Evolutionary conservation across 495 filamentous ascomycete species (phyloP), one percentile per base, ranked within the genome.

Genomic region (Xylaria intraflava): DNA sequence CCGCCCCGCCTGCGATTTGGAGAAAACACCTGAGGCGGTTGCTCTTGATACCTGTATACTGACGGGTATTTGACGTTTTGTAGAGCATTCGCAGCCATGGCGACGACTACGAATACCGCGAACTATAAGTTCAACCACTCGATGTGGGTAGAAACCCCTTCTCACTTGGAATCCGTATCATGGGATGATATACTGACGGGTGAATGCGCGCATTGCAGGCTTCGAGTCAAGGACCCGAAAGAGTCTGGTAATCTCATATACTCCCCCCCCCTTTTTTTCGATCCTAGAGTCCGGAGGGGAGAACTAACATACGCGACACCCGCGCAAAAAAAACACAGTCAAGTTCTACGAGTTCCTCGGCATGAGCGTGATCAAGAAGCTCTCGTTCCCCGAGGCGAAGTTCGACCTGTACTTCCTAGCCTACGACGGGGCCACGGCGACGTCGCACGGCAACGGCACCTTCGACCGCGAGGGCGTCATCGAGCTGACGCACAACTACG

Each of bases 401-500:
- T 96, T 96, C 70, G 87, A 90, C 65, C 82, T 95, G 53, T 91
- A 90, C 74, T 90, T 91, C 73, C 78, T 92, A 35, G 85, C 79
- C 41, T 90, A 86, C 72, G 84, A 91, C 69, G 72, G 73, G 2
- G 76, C 86, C 4, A 67, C 72, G 19, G 82, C 87, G 22, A 68
- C 73, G 30, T 86, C 83, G 3, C 67, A 65, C 29, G 84, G 79
- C 54, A 78, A 77, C 57, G 78, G 78, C 62, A 85, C 84, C 70
- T 89, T 84, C 51, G 88, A 94, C 69, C 87, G 92, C 48, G 84
- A 96, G 62, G 92, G 88, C 29, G 74, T 96, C 19, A 80, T 98
- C 59, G 93, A 98, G 66, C 83, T 98, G 53, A 95, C 89, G 50
- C 93, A 98, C 78, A 96, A 96, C 78, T 88, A 96, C 69, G 93